Percentiles rank a stretch among this genome's conserved stretches.
Conservation (phyloP, 176 grass and related monocot genomes). For the Leersia perrieri region DNA sequence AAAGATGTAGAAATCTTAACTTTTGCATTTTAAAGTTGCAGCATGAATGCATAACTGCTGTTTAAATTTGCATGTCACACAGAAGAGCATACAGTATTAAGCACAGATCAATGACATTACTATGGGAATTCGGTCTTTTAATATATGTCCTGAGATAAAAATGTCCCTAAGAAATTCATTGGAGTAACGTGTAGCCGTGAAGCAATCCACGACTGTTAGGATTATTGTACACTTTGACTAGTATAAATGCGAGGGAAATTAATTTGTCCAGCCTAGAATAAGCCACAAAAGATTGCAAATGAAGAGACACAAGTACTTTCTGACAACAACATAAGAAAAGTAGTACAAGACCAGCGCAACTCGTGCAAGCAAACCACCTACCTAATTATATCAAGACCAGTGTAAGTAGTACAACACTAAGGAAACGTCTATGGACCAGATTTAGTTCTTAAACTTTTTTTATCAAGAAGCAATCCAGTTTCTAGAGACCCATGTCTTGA, state of each 20-base stretch:
- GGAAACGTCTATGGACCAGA: background rate
- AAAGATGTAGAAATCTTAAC: background rate
- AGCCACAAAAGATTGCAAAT: background rate
- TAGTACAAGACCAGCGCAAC: background rate
- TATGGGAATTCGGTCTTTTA: background rate
- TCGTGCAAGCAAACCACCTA: background rate
- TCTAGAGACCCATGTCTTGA: background rate
- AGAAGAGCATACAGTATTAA: background rate
- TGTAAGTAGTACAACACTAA: too few relatives aligned
- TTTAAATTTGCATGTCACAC: background rate
- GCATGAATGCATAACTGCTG: background rate
- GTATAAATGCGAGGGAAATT: background rate
- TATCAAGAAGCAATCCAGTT: background rate
- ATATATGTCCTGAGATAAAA: background rate
- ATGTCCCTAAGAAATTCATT: background rate
- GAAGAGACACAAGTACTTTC: background rate
- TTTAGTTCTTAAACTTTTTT: background rate
- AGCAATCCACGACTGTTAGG: background rate
- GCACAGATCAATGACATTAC: background rate
- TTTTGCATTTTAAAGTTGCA: background rate
- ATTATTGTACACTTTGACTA: background rate
- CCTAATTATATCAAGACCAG: background rate
- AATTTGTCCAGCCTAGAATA: background rate
- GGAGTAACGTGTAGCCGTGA: background rate
- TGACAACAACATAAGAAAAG: background rate